phyloP scores from a whole-genome alignment of 2,329 filamentous ascomycete species.

The Sporothrix pallida region DNA sequence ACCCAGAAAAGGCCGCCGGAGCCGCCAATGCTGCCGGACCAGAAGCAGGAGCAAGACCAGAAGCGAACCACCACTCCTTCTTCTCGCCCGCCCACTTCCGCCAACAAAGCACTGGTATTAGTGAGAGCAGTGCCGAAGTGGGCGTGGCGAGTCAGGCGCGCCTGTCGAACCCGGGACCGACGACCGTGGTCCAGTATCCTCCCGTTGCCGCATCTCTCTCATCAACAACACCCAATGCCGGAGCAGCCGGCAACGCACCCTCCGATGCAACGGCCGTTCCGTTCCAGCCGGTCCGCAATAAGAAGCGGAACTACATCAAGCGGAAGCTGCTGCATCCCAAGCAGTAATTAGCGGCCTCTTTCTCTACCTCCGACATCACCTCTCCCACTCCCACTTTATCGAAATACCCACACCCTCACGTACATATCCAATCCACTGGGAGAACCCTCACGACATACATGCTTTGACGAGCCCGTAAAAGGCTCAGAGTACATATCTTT shows the following conservation, averaged over 20 bases:
- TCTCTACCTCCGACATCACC: background rate
- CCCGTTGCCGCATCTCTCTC: background rate
- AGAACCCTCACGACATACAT: background rate
- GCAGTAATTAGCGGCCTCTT: background rate
- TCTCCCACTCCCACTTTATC: too few relatives aligned
- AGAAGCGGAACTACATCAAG: conserved; percentile 13
- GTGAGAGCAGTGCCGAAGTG: background rate
- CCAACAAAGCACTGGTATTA: background rate
- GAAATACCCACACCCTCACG: background rate
- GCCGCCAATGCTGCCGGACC: background rate
- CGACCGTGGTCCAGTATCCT: background rate
- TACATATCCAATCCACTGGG: background rate
- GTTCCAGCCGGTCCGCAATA: conserved; percentile 6
- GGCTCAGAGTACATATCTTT: background rate
- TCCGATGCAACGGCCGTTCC: background rate
- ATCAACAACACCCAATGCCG: background rate
- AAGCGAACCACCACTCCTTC: conserved; percentile 16
- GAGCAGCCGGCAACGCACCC: background rate
- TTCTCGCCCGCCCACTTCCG: conserved; percentile 32
- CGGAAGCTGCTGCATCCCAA: conserved; percentile 17
- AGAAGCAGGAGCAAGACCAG: background rate
- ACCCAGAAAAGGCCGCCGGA: conserved; percentile 16
- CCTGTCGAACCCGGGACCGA: conserved; percentile 15
- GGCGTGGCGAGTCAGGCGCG: background rate
- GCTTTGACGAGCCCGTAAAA: background rate